Evolutionary conservation across 306 rosid species (phyloP), one percentile per base, ranked within the genome.

Genomic region (Ormosia emarginata): DNA sequence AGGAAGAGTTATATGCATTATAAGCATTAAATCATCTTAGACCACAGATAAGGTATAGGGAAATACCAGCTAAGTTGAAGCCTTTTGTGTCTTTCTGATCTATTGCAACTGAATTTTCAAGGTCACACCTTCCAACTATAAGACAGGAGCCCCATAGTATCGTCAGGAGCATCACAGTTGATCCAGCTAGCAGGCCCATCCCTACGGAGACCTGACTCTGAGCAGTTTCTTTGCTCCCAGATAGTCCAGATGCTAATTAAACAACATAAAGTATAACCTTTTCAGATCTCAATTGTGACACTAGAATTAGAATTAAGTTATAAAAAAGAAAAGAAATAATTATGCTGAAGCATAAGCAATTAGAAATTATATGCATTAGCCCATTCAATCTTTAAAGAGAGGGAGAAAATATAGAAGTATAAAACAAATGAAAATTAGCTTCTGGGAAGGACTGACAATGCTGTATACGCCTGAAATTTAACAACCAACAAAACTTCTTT

Each of bases 171-270:
- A 92, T 82, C n/a, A 90, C 94, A 74, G 91, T 89, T 49, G 97
- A 90, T 43, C 97, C 97, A 76, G 94, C 90, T 39, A 92, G 82
- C 77, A 92, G 85, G 24, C 94, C 94, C 91, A 92, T 92, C 81
- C 94, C 97, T 40, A 90, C 92, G 6, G 92, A 84, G 63, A 92
- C 97, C 79, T 90, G 97, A 77, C 87, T 79, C 81, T 92, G 94
- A 30, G 93, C 93, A 41, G 87, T 87, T 17, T 72, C 89, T 46
- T 82, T 62, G 47, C 78, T 84, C 69, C 78, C 94, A 50, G 94
- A 90, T 43, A 92, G 89, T 50, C 90, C 91, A 18, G 97, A 92
- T 69, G 90, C 97, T 92, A 79, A 71, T 59, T 37, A 24, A 62
- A 40, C 37, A 50, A 47, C 62, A 61, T 37, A 71, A 61, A 47